Evolutionary conservation across 176 grass and related monocot genomes (phyloP), one percentile per base, ranked within the genome.

Genomic region (Oryza australiensis): DNA sequence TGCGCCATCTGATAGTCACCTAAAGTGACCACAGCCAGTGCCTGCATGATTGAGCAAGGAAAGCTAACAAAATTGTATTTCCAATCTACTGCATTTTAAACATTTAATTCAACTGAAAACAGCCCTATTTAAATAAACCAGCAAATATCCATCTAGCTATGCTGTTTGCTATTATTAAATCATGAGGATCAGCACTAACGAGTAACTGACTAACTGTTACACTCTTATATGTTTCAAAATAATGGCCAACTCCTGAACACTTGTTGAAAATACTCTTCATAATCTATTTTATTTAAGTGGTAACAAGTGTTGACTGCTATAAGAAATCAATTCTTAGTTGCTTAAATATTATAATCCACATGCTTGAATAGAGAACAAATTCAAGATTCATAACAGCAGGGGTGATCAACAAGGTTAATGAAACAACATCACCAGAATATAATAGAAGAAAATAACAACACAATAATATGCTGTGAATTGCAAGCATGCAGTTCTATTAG

Each of bases 1-100:
- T 98, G 95, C 30, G 95, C 95, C 95, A 98, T 98, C 84, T 98
- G 92, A 87, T 94, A 93, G 80, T 91, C 92, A 62, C 95, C 95
- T 89, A 98, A 86, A 79, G 95, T 98, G 68, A 91, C 95, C 57
- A 94, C 92, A 22, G 95, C 95, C 72, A 98, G 85, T 88, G 92
- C 89, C 95, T 98, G 85, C 70, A 66, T 83, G 74, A 68, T 74
- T 62, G 41, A 62, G 46, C 48, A 86, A 78, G 55, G 43, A 32
- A 76, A 49, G 34, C 22, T 63, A 70, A 87, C 26, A 68, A 72
- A 5, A 64, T 65, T 23, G 37, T 0, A 66, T 73, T 68, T 15
- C n/a, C 13, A 32, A 87, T 29, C 22, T 60, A 83, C 28, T 64
- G n/a, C 68, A 55, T 24, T 60, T n/a, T 60, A 5, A 0, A 60